These are phyloP conservation scores for Davidsoniella eucalypti DNA, from an alignment of 2,329 filamentous ascomycete genomes.

Conservation along the genomic window DNA sequence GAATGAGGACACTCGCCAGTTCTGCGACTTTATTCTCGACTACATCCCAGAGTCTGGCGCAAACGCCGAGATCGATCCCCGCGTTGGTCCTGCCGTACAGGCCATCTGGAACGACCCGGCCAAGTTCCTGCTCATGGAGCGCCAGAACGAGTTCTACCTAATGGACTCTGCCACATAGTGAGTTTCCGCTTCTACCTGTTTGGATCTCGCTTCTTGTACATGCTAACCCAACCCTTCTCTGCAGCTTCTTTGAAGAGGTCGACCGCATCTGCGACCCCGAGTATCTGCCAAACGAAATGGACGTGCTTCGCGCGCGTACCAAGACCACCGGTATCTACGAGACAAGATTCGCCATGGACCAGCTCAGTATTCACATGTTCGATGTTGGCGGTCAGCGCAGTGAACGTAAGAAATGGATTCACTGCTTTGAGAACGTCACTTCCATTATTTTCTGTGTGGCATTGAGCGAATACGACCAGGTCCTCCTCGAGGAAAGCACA, in stretches of 20 bases:
- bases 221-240: background rate
- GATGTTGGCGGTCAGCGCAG: slow-evolving; percentile 94
- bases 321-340: slow-evolving; percentile 99
- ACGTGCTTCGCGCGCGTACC: slow-evolving; percentile 86
- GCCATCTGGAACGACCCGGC: slow-evolving; percentile 83
- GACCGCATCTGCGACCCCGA: slow-evolving; percentile 66
- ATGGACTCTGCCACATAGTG: slow-evolving; percentile 99
- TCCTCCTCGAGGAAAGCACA: slow-evolving; percentile 88
- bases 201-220: background rate
- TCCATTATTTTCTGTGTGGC: slow-evolving; percentile 99
- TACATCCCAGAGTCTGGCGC: slow-evolving; percentile 87
- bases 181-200: slow-evolving; percentile 20
- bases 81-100: slow-evolving; percentile 67
- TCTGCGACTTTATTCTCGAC: slow-evolving; percentile 65
- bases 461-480: slow-evolving; percentile 95
- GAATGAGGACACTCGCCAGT: slow-evolving; percentile 52
- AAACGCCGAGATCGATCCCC: slow-evolving; percentile 63
- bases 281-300: slow-evolving; percentile 85
- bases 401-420: slow-evolving; percentile 99
- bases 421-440: slow-evolving; percentile 98
- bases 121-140: slow-evolving; percentile 69
- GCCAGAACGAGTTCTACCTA: slow-evolving; percentile 93
- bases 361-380: slow-evolving; percentile 99
- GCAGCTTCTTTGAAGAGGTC: slow-evolving; percentile 90
- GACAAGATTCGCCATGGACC: slow-evolving; percentile 95